phyloP scores from a whole-genome alignment of 2,329 filamentous ascomycete species.

The Hypoxylon sp. region DNA sequence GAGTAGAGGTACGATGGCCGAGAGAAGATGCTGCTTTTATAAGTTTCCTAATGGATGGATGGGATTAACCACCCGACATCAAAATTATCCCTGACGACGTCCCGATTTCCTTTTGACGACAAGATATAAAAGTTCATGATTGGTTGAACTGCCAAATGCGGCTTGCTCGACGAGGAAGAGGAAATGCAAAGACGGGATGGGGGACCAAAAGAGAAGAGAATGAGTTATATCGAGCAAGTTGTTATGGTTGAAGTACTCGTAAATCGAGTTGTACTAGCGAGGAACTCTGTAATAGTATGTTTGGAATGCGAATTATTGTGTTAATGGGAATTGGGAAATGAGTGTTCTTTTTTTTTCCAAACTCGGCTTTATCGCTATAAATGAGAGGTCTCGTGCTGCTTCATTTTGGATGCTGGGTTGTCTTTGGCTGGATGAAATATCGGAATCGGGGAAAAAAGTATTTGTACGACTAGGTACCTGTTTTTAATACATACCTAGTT shows the following conservation, averaged over 20 bases:
- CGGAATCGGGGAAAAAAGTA: conserved; percentile 13
- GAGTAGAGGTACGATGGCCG: neutral
- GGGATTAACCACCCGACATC: conserved; percentile 2
- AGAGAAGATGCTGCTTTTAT: conserved; percentile 1
- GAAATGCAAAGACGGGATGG: neutral
- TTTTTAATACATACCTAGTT: too few species aligned
- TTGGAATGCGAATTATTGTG: neutral
- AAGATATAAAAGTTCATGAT: too few species aligned
- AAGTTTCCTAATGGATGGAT: conserved; percentile 20
- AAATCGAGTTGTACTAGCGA: too few species aligned
- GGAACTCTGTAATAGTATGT: conserved; percentile 23
- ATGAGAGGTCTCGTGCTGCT: too few species aligned
- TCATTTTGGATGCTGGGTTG: too few species aligned
- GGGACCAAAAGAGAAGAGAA: too few species aligned
- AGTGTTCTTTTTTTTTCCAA: too few species aligned
- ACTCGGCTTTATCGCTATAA: too few species aligned
- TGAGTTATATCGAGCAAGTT: too few species aligned
- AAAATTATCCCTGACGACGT: conserved; percentile 26
- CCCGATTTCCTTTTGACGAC: conserved; percentile 31
- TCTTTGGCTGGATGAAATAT: neutral
- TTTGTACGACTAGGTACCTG: conserved; percentile 14
- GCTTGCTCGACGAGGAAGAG: conserved; percentile 3
- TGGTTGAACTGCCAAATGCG: conserved; percentile 2
- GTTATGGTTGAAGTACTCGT: too few species aligned
- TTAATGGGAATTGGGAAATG: too few species aligned